Percentiles rank a stretch among this genome's conserved stretches.
These are phyloP conservation scores for Syncephalastrum contaminatum DNA, from an alignment of 371 early-diverging fungal genomes.

Conservation along the genomic window DNA sequence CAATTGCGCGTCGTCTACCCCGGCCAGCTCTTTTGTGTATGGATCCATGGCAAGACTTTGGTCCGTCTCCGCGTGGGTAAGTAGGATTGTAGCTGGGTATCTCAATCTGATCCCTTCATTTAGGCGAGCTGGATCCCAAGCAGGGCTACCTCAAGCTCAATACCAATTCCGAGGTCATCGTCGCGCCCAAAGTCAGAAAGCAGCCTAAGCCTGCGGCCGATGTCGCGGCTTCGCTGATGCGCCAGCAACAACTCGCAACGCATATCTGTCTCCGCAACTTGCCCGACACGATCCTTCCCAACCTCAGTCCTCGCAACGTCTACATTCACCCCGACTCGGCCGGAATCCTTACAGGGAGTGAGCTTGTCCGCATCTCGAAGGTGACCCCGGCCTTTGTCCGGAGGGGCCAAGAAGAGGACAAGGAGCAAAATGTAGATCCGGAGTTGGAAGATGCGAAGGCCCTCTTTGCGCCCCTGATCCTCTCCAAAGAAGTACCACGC, in stretches of 20 bases:
- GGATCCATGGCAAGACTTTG: conserved; percentile 68
- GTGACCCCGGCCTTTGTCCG: conserved; percentile 21
- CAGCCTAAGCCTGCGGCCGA: conserved; percentile 18
- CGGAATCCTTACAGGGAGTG: conserved; percentile 11
- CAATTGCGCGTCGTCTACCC: conserved; percentile 73
- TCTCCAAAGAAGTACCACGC: conserved; percentile 33
- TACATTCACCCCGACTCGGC: conserved; percentile 26
- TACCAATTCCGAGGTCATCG: conserved; percentile 73
- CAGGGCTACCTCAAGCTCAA: conserved; percentile 59
- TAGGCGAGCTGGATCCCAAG: conserved; percentile 63
- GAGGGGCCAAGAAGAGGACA: conserved; percentile 9
- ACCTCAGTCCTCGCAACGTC: conserved; percentile 3
- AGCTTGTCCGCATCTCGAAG: conserved; percentile 23
- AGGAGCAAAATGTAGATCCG: conserved; percentile 2
- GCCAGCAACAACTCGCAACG: conserved; percentile 22
- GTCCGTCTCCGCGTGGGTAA: conserved; percentile 59
- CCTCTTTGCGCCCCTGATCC: conserved; percentile 34
- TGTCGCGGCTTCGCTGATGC: conserved; percentile 10
- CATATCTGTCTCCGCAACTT: conserved; percentile 26
- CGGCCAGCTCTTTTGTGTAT: conserved; percentile 69
- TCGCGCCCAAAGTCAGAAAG: conserved; percentile 71
- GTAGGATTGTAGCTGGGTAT: conserved; percentile 6
- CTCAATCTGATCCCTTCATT: neutral
- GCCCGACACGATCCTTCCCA: conserved; percentile 1
- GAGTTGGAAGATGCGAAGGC: conserved; percentile 27